Conservation (phyloP, 495 filamentous ascomycete species). For the Penicillium argentinense region DNA sequence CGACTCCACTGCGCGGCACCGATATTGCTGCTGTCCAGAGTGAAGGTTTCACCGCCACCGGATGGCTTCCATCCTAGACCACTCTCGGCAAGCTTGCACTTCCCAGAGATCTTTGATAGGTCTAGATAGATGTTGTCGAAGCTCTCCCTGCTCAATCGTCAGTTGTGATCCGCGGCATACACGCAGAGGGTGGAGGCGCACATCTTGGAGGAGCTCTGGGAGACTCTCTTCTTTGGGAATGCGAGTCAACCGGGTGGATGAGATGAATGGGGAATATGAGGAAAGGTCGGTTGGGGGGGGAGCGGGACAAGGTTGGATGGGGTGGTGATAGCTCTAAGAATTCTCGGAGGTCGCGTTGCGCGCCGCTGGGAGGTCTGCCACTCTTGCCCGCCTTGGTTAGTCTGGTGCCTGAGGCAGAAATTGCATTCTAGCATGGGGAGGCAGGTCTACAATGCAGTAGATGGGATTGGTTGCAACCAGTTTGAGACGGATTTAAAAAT, state of each 20-base stretch:
- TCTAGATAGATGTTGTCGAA: constrained; percentile 97
- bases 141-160: constrained; percentile 63
- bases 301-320: constrained; percentile 2
- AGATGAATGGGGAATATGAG: not conserved
- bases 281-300: constrained; percentile 2
- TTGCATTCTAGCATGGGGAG: not conserved
- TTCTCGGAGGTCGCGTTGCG: constrained; percentile 39
- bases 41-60: constrained; percentile 85
- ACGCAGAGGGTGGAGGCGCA: constrained; percentile 20
- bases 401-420: constrained; percentile 22
- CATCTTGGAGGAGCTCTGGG: constrained; percentile 40
- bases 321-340: constrained; percentile 24
- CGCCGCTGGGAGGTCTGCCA: constrained; percentile 26
- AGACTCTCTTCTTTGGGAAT: not conserved
- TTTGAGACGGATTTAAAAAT: too few species aligned
- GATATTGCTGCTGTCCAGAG: constrained; percentile 80
- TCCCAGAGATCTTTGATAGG: constrained; percentile 83
- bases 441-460: not conserved
- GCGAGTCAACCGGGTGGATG: not conserved
- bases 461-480: not conserved
- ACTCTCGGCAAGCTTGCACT: constrained; percentile 88
- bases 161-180: constrained; percentile 16
- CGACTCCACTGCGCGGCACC: constrained; percentile 90
- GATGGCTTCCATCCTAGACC: constrained; percentile 94
- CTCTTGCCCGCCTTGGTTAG: constrained; percentile 26